A percentile compares a stretch with the other conserved stretches of the same genome.
Evolutionary conservation across 2,329 filamentous ascomycete genomes (phyloP).

Genomic region (Phaeosphaeria sp.): DNA sequence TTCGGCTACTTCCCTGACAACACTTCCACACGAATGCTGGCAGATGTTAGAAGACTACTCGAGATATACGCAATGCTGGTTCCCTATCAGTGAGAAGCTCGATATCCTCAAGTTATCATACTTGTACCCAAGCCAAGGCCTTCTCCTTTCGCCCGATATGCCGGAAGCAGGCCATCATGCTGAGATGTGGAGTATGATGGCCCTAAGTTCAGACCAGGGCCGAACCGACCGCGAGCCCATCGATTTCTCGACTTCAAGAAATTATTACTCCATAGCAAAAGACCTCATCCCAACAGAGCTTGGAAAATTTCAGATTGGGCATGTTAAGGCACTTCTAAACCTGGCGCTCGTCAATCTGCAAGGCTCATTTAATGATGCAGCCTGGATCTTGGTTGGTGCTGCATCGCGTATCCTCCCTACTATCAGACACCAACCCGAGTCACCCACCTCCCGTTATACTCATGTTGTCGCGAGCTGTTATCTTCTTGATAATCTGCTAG

Average conservation of each 20-base stretch:
- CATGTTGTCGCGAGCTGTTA: conserved; percentile 64
- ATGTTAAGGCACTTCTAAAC: conserved; percentile 51
- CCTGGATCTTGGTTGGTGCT: conserved; percentile 69
- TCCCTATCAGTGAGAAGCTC: conserved; percentile 73
- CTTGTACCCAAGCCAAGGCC: conserved; percentile 56
- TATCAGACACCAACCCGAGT: conserved; percentile 44
- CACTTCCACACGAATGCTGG: conserved; percentile 66
- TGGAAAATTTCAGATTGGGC: conserved; percentile 42
- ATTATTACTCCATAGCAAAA: conserved; percentile 31
- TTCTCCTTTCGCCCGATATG: conserved; percentile 35
- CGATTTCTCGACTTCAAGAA: conserved; percentile 8
- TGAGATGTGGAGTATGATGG: conserved; percentile 54
- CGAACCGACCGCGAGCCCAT: conserved; percentile 1
- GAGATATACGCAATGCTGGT: conserved; percentile 77
- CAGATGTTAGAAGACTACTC: conserved; percentile 62
- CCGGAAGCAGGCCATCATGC: conserved; percentile 47
- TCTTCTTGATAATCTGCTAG: conserved; percentile 65
- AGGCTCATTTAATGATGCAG: conserved; percentile 60
- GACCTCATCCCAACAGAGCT: conserved; percentile 37
- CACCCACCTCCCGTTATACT: conserved; percentile 37
- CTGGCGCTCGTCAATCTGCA: conserved; percentile 68
- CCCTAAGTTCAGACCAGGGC: conserved; percentile 43
- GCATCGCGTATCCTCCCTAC: conserved; percentile 62
- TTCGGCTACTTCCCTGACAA: conserved; percentile 13
- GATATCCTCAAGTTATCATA: conserved; percentile 64